These are phyloP conservation scores for Botrytis elliptica DNA, from an alignment of 2,329 filamentous ascomycete genomes.

Conservation along the genomic window DNA sequence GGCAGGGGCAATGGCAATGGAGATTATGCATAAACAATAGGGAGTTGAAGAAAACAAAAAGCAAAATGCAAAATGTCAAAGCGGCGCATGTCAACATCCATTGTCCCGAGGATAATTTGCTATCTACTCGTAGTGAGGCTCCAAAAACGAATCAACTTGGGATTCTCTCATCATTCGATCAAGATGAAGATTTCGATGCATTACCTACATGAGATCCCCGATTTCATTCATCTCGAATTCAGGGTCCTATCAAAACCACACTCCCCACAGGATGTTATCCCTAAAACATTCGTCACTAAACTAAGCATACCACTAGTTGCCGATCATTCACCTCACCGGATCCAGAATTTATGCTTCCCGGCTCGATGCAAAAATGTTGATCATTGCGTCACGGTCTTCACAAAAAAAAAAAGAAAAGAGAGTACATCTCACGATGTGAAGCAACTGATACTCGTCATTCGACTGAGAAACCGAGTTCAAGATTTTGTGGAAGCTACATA, in stretches of 20 bases:
- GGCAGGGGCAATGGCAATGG: background rate
- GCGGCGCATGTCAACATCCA: background rate
- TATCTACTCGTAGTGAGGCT: background rate
- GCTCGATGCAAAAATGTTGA: background rate
- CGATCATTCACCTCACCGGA: background rate
- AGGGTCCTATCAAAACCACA: background rate
- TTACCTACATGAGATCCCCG: background rate
- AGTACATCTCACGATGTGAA: background rate
- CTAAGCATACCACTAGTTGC: background rate
- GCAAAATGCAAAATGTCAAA: background rate
- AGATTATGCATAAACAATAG: background rate
- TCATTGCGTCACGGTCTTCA: background rate
- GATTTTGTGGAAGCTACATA: background rate
- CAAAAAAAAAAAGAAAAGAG: no score
- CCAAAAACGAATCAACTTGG: background rate
- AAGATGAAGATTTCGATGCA: background rate
- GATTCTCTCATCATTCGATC: background rate
- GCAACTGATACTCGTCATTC: background rate
- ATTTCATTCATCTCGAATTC: background rate
- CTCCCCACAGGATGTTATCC: background rate
- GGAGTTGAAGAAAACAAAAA: background rate
- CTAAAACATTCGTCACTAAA: background rate
- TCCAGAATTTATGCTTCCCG: background rate
- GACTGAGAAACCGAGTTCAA: background rate
- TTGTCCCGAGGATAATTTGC: background rate